These are phyloP conservation scores for Apiospora hydei DNA, from an alignment of 2,329 filamentous ascomycete genomes.

Conservation along the genomic window DNA sequence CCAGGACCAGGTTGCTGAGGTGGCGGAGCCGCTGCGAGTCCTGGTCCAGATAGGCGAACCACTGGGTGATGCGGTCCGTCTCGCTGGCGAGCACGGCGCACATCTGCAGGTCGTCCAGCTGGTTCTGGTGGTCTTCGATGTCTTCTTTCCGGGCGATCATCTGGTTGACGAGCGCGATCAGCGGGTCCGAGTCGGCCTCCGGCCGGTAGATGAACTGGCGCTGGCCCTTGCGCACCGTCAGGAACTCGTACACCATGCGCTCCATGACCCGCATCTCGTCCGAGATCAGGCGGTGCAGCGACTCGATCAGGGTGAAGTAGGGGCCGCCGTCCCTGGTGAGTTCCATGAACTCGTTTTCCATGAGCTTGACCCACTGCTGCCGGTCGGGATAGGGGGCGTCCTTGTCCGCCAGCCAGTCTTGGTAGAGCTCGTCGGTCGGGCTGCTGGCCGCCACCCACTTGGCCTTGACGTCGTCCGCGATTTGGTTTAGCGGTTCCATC, in stretches of 20 bases:
- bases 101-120: background rate
- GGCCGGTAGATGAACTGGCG: background rate
- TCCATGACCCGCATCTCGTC: constrained; percentile 32
- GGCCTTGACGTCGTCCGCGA: background rate
- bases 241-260: constrained; percentile 34
- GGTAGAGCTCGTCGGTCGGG: background rate
- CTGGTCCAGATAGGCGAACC: background rate
- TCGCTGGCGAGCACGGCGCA: background rate
- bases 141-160: background rate
- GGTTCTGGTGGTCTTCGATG: background rate
- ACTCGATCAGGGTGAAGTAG: constrained; percentile 28
- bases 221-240: constrained; percentile 22
- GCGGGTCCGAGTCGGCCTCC: background rate
- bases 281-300: constrained; percentile 25
- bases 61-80: background rate
- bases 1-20: background rate
- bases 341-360: background rate
- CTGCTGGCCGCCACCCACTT: background rate
- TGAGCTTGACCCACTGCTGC: background rate
- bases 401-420: background rate
- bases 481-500: background rate
- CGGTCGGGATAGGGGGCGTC: background rate
- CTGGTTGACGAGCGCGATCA: background rate
- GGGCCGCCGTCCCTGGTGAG: constrained; percentile 29
- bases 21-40: background rate